Percentiles rank a stretch among this genome's conserved stretches.
Conservation (phyloP, 352 stramenopile species). For the Blastocystis sp. region DNA sequence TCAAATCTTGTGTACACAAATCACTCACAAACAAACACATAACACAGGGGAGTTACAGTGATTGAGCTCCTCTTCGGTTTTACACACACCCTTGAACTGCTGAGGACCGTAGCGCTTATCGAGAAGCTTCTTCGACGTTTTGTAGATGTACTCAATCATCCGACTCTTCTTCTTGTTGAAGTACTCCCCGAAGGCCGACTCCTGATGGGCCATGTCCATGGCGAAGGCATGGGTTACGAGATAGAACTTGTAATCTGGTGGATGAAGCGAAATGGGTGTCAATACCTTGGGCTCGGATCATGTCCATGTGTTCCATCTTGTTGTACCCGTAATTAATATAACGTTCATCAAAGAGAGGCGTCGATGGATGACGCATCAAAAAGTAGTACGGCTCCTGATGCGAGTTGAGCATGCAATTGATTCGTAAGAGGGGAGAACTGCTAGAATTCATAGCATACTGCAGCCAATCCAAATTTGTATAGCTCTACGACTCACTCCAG, state of each 20-base stretch:
- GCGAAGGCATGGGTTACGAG: background rate
- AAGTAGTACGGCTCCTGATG: conserved; percentile 23
- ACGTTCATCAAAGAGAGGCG: conserved; percentile 28
- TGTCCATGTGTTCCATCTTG: conserved; percentile 29
- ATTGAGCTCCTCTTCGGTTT: background rate
- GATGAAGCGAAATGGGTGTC: background rate
- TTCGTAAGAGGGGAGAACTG: background rate
- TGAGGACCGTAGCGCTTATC: background rate
- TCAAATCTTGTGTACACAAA: background rate
- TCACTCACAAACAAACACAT: background rate
- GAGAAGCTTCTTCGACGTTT: background rate
- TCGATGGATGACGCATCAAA: background rate
- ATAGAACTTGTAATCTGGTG: background rate
- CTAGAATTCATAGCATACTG: background rate
- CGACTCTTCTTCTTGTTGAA: background rate
- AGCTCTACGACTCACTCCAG: background rate
- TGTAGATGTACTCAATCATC: background rate
- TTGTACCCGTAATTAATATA: conserved; percentile 50
- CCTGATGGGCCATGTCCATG: background rate
- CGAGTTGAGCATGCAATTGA: background rate
- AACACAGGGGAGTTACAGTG: background rate
- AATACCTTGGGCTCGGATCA: background rate
- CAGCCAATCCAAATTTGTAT: background rate
- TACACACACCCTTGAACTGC: background rate
- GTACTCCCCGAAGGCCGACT: background rate